Percentiles rank a stretch among this genome's conserved stretches.
These are phyloP conservation scores for Rhizopus arrhizus DNA, from an alignment of 371 early-diverging fungal species.

Conservation along the genomic window DNA sequence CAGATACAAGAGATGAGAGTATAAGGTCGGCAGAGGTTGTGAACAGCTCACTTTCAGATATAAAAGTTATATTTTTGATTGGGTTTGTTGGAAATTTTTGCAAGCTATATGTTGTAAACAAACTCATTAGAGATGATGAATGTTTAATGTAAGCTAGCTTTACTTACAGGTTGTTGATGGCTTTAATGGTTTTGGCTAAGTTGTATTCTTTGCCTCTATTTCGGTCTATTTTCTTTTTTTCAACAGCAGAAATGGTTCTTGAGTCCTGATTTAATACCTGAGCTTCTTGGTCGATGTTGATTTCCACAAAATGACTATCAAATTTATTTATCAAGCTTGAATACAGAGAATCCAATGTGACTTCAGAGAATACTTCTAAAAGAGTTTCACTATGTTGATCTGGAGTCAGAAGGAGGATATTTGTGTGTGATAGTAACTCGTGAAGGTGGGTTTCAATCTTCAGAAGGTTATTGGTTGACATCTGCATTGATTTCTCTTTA, in stretches of 20 bases:
- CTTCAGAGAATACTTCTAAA: slow-evolving; percentile 4
- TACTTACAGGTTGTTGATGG: slow-evolving; percentile 5
- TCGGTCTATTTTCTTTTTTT: not conserved
- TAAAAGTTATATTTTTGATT: not conserved
- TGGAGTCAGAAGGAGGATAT: slow-evolving; percentile 1
- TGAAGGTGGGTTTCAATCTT: slow-evolving; percentile 3
- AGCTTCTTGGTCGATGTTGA: slow-evolving; percentile 3
- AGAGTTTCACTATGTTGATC: slow-evolving; percentile 8
- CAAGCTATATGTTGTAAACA: slow-evolving; percentile 9
- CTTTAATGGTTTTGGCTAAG: slow-evolving; percentile 8
- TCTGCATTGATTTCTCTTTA: slow-evolving; percentile 1
- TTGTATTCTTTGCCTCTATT: slow-evolving; percentile 1
- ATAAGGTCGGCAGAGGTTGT: not conserved
- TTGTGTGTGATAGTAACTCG: slow-evolving; percentile 2
- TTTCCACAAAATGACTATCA: not conserved
- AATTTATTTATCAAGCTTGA: slow-evolving; percentile 7
- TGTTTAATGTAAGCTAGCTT: slow-evolving; percentile 2
- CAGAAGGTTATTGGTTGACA: slow-evolving; percentile 2
- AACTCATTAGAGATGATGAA: not conserved
- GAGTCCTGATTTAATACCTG: slow-evolving; percentile 5
- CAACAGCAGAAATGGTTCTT: slow-evolving; percentile 6
- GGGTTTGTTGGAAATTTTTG: slow-evolving; percentile 4
- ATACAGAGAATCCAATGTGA: not conserved
- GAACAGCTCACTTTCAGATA: slow-evolving; percentile 8
- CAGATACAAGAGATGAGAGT: slow-evolving; percentile 2